Evolutionary conservation across 331 rosid genomes (phyloP), one percentile per base, ranked within the genome.

Genomic region (Phaseolus coccineus): DNA sequence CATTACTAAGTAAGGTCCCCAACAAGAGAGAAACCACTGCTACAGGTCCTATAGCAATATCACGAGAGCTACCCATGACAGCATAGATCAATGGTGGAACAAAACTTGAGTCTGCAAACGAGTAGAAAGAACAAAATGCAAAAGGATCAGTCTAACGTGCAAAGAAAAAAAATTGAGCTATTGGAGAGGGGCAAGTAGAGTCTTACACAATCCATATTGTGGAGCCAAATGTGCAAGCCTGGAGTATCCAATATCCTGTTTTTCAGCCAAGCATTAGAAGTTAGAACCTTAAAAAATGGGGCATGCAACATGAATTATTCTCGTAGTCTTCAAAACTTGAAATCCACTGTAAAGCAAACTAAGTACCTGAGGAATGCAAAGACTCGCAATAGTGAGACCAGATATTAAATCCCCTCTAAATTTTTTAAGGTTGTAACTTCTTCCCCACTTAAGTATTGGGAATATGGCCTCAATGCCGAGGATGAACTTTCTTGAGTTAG

Each of bases 361-460:
- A 8, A 42, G 1, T 84, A 91, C 98, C 97, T 94, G 97, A 78
- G 99, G 99, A 69, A 95, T 91, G 87, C 97, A 92, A 77, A 94
- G 97, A 82, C 98, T 94, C 44, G 98, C 98, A 87, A 94, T 94
- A 39, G 98, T 95, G 59, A 95, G 90, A 68, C 99, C 98, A 80
- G 99, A 68, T 47, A 95, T 90, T 35, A 93, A 8, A 73, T 95
- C 99, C 53, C 98, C 99, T 48, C 89, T 84, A 68, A 93, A 84
- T 28, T 95, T 91, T 4, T 74, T 64, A 57, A 90, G 82, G 77
- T 84, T 93, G 78, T 95, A 95, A 31, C 16, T 37, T 82, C 96
- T 93, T 11, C 89, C 90, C 99, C 98, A 95, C 4, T 81, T 82
- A 42, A 93, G 81, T 50, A 95, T 89, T 12, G 99, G 99, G 62